Evolutionary conservation across 1,139 yeast species (phyloP).

Genomic region (Nadsonia commutata): DNA sequence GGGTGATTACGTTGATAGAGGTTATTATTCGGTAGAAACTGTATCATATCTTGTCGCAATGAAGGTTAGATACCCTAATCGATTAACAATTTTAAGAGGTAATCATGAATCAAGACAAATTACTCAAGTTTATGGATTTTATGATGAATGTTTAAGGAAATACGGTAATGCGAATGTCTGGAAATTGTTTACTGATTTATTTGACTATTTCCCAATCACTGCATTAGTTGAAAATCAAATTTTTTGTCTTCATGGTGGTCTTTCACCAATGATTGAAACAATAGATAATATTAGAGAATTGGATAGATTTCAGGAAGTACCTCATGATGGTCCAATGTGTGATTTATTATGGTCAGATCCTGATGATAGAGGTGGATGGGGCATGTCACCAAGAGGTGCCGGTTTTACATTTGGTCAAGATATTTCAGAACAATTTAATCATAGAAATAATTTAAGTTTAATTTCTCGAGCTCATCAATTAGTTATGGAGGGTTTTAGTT

Average conservation of each 20-base stretch:
- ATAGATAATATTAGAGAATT: conserved; percentile 79
- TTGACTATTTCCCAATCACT: conserved; percentile 87
- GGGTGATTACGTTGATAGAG: conserved; percentile 95
- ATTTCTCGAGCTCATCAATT: conserved; percentile 96
- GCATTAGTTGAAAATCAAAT: conserved; percentile 76
- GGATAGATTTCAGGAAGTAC: conserved; percentile 89
- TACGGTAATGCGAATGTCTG: conserved; percentile 94
- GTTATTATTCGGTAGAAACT: conserved; percentile 89
- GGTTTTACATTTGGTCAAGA: conserved; percentile 88
- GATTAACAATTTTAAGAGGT: conserved; percentile 88
- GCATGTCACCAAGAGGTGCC: conserved; percentile 95
- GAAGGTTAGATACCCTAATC: conserved; percentile 85
- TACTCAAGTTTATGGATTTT: conserved; percentile 95
- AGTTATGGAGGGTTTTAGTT: conserved; percentile 95
- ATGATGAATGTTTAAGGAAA: conserved; percentile 91
- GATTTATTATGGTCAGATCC: conserved; percentile 97
- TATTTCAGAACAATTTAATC: conserved; percentile 73
- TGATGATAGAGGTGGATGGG: conserved; percentile 94
- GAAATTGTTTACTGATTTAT: conserved; percentile 64
- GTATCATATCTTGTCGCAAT: conserved; percentile 62
- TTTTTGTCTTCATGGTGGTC: conserved; percentile 93
- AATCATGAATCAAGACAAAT: conserved; percentile 96
- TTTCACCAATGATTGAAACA: conserved; percentile 83
- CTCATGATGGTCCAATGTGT: conserved; percentile 99
- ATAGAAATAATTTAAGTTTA: conserved; percentile 63